phyloP scores from a whole-genome alignment of 345 rosid species.

The Salix caprea region DNA sequence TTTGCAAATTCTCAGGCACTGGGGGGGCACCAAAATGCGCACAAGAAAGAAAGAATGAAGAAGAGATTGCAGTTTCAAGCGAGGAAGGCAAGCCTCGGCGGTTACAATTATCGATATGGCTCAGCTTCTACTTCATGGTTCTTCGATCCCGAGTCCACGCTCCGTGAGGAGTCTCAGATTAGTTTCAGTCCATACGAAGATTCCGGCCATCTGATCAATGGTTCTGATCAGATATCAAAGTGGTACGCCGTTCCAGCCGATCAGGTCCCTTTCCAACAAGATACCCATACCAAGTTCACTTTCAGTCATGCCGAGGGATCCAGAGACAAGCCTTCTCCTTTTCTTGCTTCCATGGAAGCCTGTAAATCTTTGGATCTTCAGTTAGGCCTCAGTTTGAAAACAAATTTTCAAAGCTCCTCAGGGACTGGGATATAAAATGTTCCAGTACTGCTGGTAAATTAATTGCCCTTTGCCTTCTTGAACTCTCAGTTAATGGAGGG shows the following conservation, averaged over 20 bases:
- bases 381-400: constrained; percentile 47
- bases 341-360: constrained; percentile 39
- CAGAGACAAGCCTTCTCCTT: constrained; percentile 37
- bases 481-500: not conserved
- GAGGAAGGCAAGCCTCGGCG: constrained; percentile 60
- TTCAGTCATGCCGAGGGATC: constrained; percentile 30
- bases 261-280: constrained; percentile 31
- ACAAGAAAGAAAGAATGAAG: constrained; percentile 31
- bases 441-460: not conserved
- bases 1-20: constrained; percentile 34
- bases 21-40: constrained; percentile 37
- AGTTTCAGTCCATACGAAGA: constrained; percentile 44
- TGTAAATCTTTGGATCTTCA: constrained; percentile 69
- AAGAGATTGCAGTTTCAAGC: constrained; percentile 32
- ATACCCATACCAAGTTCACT: constrained; percentile 29
- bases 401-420: constrained; percentile 29
- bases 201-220: constrained; percentile 1
- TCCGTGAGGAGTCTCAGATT: constrained; percentile 59
- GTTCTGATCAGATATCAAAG: constrained; percentile 21
- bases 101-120: constrained; percentile 25
- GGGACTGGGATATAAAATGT: constrained; percentile 21
- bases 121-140: constrained; percentile 33
- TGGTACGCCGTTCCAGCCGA: constrained; percentile 14
- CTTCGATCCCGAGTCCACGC: constrained; percentile 35
- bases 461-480: not conserved